Conservation (phyloP, 352 stramenopile genomes). For the Phytophthora pini region DNA sequence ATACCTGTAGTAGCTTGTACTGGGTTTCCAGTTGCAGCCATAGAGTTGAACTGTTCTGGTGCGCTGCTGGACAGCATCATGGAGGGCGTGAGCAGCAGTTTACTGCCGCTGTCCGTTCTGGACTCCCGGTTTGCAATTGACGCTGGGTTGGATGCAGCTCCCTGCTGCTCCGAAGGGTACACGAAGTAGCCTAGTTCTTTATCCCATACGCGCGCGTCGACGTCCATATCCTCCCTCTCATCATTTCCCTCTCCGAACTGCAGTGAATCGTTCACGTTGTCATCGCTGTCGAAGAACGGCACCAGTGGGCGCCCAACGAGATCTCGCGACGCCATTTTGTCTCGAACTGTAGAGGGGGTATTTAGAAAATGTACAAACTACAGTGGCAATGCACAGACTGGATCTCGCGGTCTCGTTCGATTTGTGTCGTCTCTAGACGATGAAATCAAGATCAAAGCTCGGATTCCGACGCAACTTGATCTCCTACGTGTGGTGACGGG, state of each 20-base stretch:
- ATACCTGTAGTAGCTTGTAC: constrained; percentile 31
- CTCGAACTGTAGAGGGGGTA: constrained; percentile 11
- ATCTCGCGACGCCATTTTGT: constrained; percentile 43
- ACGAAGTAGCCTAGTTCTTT: constrained; percentile 85
- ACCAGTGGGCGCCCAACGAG: constrained; percentile 76
- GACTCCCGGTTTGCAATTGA: constrained; percentile 29
- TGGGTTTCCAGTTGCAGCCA: constrained; percentile 24
- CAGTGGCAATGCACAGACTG: constrained; percentile 15
- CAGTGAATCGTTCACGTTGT: constrained; percentile 79
- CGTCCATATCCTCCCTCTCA: constrained; percentile 65
- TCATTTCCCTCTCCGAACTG: constrained; percentile 40
- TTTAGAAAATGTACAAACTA: constrained; percentile 30
- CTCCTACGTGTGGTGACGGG: constrained; percentile 15
- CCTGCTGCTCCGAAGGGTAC: constrained; percentile 62
- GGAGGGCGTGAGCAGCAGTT: constrained; percentile 65
- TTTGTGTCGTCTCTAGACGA: constrained; percentile 17
- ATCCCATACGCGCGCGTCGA: constrained; percentile 88
- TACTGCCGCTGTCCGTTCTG: constrained; percentile 37
- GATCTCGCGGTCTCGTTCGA: constrained; percentile 3
- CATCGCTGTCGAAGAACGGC: constrained; percentile 76
- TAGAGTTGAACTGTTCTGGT: constrained; percentile 44
- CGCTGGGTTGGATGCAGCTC: constrained; percentile 11
- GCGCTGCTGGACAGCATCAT: constrained; percentile 81
- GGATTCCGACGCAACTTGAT: constrained; percentile 9
- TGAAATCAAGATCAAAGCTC: constrained; percentile 18